Evolutionary conservation across 495 filamentous ascomycete species (phyloP), one percentile per base, ranked within the genome.

Genomic region (Schizothecium vesticola): DNA sequence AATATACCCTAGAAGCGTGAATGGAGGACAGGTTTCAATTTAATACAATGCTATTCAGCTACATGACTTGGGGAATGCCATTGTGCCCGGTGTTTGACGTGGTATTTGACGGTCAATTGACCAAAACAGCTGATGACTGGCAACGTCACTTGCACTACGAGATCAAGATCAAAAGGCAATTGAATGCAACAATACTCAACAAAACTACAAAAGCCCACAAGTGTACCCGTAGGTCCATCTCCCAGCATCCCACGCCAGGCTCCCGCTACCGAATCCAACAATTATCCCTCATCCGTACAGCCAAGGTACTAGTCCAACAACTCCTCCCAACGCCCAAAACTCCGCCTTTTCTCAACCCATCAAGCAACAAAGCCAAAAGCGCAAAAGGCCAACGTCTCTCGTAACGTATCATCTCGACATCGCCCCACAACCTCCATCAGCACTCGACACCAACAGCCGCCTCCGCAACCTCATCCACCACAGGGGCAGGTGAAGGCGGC

Each of bases 401-500:
- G 43, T 51, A 51, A 3, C 43, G 43, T 51, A 51, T 51, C 43
- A 51, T 51, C 43, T 51, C 43, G 16, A n/a, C 55, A 62, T 51
- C 43, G 57, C n/a, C 29, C 36, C 63, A 28, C 36, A 19, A 64
- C 51, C 22, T 64, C 61, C 10, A 64, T 66, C 56, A 66, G 29
- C 65, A 63, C 63, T 65, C 36, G 24, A 33, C 56, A 56, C 31
- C 26, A 10, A 26, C 8, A 43, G 1, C 51, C 16, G 60, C 25
- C 59, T 63, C 63, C 3, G 23, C n/a, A 19, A 67, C 64, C 12
- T 59, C 70, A 9, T 67, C 56, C 0, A 29, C 59, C 22, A 63
- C n/a, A 5, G 72, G 73, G 0, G 60, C 63, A 0, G 75, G 75
- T 24, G 77, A 76, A 3, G 75, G 36, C 1, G 72, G 69, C 9